A percentile compares a stretch with the other conserved stretches of the same genome.
Conservation (phyloP, 73 alveolate species). For the Paramecium primaurelia region DNA sequence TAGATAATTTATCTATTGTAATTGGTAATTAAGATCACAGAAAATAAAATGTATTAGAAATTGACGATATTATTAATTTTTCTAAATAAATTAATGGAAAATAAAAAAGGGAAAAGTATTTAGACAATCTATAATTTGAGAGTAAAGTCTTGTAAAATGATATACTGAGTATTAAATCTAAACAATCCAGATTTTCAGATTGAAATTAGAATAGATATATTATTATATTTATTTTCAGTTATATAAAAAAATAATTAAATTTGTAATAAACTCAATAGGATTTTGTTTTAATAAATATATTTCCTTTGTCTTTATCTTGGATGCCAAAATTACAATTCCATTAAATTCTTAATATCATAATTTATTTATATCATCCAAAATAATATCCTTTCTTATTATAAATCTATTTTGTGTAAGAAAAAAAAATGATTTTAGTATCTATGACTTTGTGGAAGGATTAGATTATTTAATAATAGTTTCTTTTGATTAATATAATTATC, state of each 20-base stretch:
- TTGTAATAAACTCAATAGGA: not conserved
- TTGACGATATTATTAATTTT: not conserved
- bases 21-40: not conserved
- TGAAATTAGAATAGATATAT: not conserved
- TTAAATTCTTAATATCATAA: constrained; percentile 54
- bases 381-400: not conserved
- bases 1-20: not conserved
- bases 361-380: constrained; percentile 66
- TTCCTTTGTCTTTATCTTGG: too few relatives aligned
- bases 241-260: not conserved
- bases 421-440: constrained; percentile 18
- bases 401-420: not conserved
- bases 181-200: not conserved
- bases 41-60: not conserved
- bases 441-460: constrained; percentile 46
- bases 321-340: not conserved
- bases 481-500: not conserved
- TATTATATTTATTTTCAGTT: not conserved
- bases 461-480: constrained; percentile 63
- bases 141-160: not conserved
- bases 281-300: too few relatives aligned
- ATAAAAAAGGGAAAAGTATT: not conserved
- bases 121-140: not conserved
- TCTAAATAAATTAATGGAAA: not conserved
- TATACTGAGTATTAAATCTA: not conserved